These are phyloP conservation scores for Syncephalastrum monosporum DNA, from an alignment of 371 early-diverging fungal species.

Conservation along the genomic window DNA sequence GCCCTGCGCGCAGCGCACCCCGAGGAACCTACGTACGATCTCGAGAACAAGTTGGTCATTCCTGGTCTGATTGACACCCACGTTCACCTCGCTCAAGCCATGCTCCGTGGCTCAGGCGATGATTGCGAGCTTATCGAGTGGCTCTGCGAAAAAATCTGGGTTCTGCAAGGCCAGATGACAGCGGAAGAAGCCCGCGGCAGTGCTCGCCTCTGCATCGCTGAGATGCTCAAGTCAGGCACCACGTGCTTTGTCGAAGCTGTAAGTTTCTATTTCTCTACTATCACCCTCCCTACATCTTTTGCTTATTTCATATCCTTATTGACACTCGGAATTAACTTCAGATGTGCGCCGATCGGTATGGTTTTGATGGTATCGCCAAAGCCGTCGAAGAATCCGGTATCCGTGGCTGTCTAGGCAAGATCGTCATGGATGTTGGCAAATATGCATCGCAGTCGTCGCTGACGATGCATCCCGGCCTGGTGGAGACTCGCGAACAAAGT, in stretches of 20 bases:
- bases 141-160: constrained; percentile 26
- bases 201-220: constrained; percentile 28
- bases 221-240: constrained; percentile 25
- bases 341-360: constrained; percentile 27
- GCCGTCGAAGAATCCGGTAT: constrained; percentile 28
- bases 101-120: constrained; percentile 26
- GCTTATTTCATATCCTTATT: background rate
- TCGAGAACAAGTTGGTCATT: constrained; percentile 20
- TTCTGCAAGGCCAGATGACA: constrained; percentile 22
- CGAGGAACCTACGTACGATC: constrained; percentile 18
- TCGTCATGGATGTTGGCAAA: constrained; percentile 28
- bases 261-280: background rate
- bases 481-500: constrained; percentile 27
- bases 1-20: constrained; percentile 13
- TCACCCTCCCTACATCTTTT: background rate
- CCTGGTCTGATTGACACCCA: constrained; percentile 26
- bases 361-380: constrained; percentile 23
- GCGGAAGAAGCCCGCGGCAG: constrained; percentile 20
- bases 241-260: constrained; percentile 22
- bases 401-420: constrained; percentile 22
- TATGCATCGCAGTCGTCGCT: constrained; percentile 21
- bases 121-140: constrained; percentile 23
- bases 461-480: constrained; percentile 23
- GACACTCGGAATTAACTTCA: background rate
- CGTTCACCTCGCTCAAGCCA: constrained; percentile 23